Percentiles rank a stretch among this genome's conserved stretches.
These are phyloP conservation scores for Mycena alexandri DNA, from an alignment of 768 basidiomycete species.

Conservation along the genomic window DNA sequence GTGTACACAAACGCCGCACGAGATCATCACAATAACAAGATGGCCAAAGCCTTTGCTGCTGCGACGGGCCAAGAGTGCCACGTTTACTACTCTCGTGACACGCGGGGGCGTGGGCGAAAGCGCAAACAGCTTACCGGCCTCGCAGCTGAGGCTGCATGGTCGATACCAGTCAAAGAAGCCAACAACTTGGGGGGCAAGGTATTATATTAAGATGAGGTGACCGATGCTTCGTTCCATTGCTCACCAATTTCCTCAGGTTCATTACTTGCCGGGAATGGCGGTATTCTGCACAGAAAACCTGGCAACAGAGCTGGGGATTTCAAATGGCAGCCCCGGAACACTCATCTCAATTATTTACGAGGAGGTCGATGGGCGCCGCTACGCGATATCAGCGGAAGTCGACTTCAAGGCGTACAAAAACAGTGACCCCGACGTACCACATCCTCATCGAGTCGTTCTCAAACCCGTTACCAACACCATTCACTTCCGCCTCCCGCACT, in stretches of 20 bases:
- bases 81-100: slow-evolving; percentile 23
- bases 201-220: no score
- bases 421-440: background rate
- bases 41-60: no score
- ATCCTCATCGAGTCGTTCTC: slow-evolving; percentile 21
- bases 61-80: no score
- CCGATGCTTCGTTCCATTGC: no score
- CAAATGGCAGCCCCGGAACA: slow-evolving; percentile 25
- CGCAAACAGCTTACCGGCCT: slow-evolving; percentile 11
- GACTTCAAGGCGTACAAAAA: background rate
- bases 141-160: slow-evolving; percentile 25
- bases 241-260: no score
- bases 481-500: slow-evolving; percentile 15
- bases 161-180: slow-evolving; percentile 22
- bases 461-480: slow-evolving; percentile 1
- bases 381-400: no score
- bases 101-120: slow-evolving; percentile 15
- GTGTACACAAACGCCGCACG: slow-evolving; percentile 25
- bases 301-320: slow-evolving; percentile 29
- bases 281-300: slow-evolving; percentile 30
- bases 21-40: no score
- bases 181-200: slow-evolving; percentile 28
- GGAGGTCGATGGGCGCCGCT: no score
- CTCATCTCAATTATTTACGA: no score
- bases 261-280: slow-evolving; percentile 27